Conservation (phyloP, 257 asterid genomes). For the Nicotiana otophora region DNA sequence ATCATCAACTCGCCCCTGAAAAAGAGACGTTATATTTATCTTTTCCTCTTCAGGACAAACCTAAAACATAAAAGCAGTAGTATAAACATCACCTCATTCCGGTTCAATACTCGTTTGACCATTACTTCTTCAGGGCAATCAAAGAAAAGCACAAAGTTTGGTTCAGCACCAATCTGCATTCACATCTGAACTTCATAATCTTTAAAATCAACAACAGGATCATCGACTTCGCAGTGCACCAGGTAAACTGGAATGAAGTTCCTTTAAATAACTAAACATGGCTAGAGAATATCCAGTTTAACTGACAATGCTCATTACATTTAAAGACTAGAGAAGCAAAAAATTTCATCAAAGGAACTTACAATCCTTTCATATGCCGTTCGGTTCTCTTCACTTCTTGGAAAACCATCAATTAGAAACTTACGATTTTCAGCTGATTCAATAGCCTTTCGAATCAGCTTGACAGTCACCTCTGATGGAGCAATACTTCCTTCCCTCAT, state of each 20-base stretch:
- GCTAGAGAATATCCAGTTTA: background rate
- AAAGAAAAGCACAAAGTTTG: constrained; percentile 82
- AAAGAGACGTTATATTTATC: constrained; percentile 4
- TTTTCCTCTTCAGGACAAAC: constrained; percentile 13
- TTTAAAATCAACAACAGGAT: constrained; percentile 3
- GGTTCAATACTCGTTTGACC: constrained; percentile 80
- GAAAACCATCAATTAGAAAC: constrained; percentile 94
- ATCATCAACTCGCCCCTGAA: constrained; percentile 92
- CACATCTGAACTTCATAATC: constrained; percentile 7
- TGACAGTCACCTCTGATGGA: constrained; percentile 91
- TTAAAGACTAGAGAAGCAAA: constrained; percentile 7
- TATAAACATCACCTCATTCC: constrained; percentile 60
- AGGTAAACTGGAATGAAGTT: background rate
- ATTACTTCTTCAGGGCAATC: constrained; percentile 92
- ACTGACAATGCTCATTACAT: constrained; percentile 11
- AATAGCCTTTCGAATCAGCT: constrained; percentile 66
- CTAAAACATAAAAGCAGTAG: constrained; percentile 6
- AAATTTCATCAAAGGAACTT: constrained; percentile 33
- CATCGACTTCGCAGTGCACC: background rate
- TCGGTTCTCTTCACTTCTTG: constrained; percentile 95
- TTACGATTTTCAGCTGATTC: constrained; percentile 45
- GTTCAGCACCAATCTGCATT: constrained; percentile 81
- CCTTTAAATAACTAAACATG: background rate
- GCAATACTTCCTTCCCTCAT: constrained; percentile 88
- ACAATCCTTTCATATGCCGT: constrained; percentile 69